Conservation (phyloP, 106 monocot species). For the Dendrobium chrysotoxum region DNA sequence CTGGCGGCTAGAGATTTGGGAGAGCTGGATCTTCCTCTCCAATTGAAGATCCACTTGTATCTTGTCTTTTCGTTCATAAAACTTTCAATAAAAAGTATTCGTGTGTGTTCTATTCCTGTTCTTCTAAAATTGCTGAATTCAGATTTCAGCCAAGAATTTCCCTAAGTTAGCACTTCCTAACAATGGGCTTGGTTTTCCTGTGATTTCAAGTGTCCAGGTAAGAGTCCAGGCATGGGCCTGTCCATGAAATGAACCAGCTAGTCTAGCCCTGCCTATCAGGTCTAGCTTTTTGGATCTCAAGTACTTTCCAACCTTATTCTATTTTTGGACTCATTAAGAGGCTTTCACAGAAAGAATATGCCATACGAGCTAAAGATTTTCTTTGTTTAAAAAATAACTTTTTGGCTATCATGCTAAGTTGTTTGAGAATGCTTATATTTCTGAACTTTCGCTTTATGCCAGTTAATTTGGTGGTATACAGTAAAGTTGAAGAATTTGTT, state of each 20-base stretch:
- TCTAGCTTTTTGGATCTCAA: neutral
- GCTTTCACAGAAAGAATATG: neutral
- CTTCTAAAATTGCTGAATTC: too few species aligned
- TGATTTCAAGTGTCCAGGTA: neutral
- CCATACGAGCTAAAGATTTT: neutral
- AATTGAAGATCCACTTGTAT: too few species aligned
- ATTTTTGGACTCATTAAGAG: neutral
- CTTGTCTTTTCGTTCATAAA: too few species aligned
- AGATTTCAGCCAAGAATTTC: too few species aligned
- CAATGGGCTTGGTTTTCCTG: neutral
- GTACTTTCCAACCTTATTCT: neutral
- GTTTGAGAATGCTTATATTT: neutral
- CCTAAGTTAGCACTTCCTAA: too few species aligned
- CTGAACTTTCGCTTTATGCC: neutral
- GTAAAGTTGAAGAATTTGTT: constrained; percentile 1
- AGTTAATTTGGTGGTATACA: neutral
- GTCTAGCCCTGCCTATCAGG: neutral
- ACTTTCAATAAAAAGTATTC: too few species aligned
- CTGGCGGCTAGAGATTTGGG: too few species aligned
- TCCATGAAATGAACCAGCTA: too few species aligned
- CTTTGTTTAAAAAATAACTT: neutral
- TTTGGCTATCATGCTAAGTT: neutral
- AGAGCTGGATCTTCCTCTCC: too few species aligned
- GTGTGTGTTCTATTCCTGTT: too few species aligned
- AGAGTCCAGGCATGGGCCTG: neutral